Percentiles rank a stretch among this genome's conserved stretches.
phyloP scores from a whole-genome alignment of 495 filamentous ascomycete species.

The Astrocystis sublimbata region DNA sequence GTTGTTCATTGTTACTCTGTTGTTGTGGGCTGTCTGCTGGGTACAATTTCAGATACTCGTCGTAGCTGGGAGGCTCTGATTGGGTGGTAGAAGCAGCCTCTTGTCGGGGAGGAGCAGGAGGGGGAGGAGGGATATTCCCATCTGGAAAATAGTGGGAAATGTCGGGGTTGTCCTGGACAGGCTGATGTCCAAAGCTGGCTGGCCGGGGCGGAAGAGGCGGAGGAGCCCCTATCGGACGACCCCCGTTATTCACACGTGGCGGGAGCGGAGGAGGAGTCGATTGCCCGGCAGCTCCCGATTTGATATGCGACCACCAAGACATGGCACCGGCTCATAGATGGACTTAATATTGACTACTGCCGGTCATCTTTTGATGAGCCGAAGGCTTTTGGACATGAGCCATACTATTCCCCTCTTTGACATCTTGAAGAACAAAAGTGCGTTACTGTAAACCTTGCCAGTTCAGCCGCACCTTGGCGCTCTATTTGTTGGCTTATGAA shows the following conservation, averaged over 20 bases:
- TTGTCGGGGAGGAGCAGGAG: neutral
- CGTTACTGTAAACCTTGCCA: neutral
- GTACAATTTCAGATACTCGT: neutral
- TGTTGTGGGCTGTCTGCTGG: neutral
- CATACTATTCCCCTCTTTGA: neutral
- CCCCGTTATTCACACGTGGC: constrained; percentile 4
- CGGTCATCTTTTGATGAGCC: neutral
- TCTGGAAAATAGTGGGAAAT: constrained; percentile 2
- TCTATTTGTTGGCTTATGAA: constrained; percentile 1
- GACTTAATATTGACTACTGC: neutral
- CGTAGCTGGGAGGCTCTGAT: neutral
- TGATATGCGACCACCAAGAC: constrained; percentile 3
- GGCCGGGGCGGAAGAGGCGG: constrained; percentile 12
- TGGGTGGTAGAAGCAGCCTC: neutral
- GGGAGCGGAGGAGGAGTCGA: constrained; percentile 8
- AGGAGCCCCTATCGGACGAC: neutral
- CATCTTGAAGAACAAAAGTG: neutral
- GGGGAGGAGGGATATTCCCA: constrained; percentile 9
- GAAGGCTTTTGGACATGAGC: neutral
- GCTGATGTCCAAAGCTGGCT: constrained; percentile 5
- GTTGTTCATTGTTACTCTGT: neutral
- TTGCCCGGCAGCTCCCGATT: neutral
- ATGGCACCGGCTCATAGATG: neutral
- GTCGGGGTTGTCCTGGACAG: neutral
- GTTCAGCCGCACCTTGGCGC: constrained; percentile 15